Evolutionary conservation across 768 basidiomycete genomes (phyloP).

Genomic region (Dentipellis fragilis): DNA sequence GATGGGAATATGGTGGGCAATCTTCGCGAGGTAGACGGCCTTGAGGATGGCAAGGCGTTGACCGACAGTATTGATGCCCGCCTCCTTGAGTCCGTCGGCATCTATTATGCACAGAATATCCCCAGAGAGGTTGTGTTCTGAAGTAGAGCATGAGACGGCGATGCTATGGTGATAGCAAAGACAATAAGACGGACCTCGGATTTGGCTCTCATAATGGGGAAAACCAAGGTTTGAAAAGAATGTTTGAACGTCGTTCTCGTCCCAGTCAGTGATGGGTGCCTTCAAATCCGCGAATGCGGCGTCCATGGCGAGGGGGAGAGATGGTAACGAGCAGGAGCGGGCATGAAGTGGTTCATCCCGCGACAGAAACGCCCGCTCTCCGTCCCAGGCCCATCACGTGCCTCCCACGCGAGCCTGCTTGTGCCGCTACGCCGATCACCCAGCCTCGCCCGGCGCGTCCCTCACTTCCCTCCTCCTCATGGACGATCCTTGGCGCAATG

Average conservation of each 20-base stretch:
- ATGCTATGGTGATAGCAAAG: conserved; percentile 7
- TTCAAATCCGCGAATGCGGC: conserved; percentile 19
- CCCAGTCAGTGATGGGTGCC: conserved; percentile 46
- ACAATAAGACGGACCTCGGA: conserved; percentile 50
- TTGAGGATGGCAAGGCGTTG: conserved; percentile 89
- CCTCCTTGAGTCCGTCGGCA: conserved; percentile 72
- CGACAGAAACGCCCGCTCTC: not conserved
- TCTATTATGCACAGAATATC: conserved; percentile 81
- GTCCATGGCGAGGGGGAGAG: conserved; percentile 18
- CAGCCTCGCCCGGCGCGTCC: not conserved
- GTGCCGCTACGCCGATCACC: not conserved
- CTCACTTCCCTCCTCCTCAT: conserved; percentile 22
- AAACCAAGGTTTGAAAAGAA: conserved; percentile 74
- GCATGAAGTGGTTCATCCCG: not conserved
- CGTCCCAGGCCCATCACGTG: conserved; percentile 2
- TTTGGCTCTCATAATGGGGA: conserved; percentile 74
- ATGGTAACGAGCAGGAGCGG: not conserved
- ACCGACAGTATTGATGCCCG: conserved; percentile 86
- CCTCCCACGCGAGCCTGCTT: conserved; percentile 4
- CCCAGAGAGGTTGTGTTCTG: conserved; percentile 89
- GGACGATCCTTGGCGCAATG: conserved; percentile 73
- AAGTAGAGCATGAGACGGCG: not conserved
- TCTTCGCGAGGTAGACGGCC: conserved; percentile 83
- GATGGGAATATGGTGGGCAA: conserved; percentile 73
- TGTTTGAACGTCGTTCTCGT: conserved; percentile 67